A percentile compares a stretch with the other conserved stretches of the same genome.
phyloP scores from a whole-genome alignment of 106 monocot species.

The Allium cepa region DNA sequence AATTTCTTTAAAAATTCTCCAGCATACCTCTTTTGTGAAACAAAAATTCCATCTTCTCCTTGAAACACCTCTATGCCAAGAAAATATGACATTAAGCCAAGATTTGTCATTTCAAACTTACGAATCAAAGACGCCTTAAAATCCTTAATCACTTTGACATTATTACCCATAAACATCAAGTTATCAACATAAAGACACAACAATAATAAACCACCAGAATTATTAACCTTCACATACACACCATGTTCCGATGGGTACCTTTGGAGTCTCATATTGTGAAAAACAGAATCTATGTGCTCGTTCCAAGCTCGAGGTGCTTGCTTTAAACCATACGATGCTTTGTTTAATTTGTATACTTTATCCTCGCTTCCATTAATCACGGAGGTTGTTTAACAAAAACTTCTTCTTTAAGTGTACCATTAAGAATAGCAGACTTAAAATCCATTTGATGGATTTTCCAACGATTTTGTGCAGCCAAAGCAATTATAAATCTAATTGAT shows the following conservation, averaged over 20 bases:
- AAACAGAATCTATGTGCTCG: background rate
- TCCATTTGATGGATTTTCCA: background rate
- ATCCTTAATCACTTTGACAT: background rate
- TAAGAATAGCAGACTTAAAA: too few species aligned
- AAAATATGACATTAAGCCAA: conserved; percentile 1
- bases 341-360: too few species aligned
- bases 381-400: too few species aligned
- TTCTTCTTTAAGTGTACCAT: too few species aligned
- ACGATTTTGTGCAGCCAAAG: background rate
- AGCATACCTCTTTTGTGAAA: too few species aligned
- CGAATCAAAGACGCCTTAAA: conserved; percentile 2
- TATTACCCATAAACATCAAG: background rate
- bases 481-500: background rate
- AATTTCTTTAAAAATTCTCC: too few species aligned
- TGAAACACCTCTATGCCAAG: too few species aligned
- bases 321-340: background rate
- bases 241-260: background rate
- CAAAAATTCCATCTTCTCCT: too few species aligned
- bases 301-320: background rate
- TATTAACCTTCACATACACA: too few species aligned
- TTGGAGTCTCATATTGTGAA: background rate
- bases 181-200: conserved; percentile 3
- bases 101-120: conserved; percentile 7
- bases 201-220: background rate
- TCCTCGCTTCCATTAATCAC: too few species aligned